Evolutionary conservation across 441 rosid species (phyloP).

Genomic region (Croton setiger): DNA sequence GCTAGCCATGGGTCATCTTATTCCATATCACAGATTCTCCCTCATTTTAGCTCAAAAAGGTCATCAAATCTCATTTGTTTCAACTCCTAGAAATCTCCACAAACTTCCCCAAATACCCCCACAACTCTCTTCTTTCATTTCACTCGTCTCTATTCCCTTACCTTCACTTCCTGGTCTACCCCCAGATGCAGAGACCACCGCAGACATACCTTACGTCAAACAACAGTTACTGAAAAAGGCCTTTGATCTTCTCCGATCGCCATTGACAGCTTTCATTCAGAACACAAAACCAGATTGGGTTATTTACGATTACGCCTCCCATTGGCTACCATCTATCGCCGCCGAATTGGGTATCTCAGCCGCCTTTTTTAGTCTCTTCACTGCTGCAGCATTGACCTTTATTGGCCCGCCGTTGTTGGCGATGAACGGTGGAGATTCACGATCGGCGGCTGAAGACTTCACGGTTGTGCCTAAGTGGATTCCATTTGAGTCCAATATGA

Average conservation of each 20-base stretch:
- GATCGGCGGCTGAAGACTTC: constrained; percentile 47
- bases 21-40: constrained; percentile 38
- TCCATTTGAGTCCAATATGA: constrained; percentile 44
- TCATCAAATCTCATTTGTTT: constrained; percentile 33
- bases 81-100: constrained; percentile 36
- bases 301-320: constrained; percentile 39
- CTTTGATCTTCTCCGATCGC: constrained; percentile 30
- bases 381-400: constrained; percentile 29
- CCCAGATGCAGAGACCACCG: constrained; percentile 30
- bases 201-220: constrained; percentile 30
- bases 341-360: constrained; percentile 19
- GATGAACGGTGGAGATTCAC: constrained; percentile 11
- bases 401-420: constrained; percentile 24
- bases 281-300: constrained; percentile 37
- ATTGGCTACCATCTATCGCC: constrained; percentile 37
- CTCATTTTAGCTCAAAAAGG: constrained; percentile 32
- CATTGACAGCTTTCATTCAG: constrained; percentile 21
- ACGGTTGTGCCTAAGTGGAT: constrained; percentile 57
- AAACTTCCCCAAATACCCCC: constrained; percentile 25
- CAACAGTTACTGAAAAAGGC: constrained; percentile 38
- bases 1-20: constrained; percentile 48
- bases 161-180: constrained; percentile 32
- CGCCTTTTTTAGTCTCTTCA: constrained; percentile 38
- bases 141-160: constrained; percentile 25
- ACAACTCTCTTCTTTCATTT: constrained; percentile 23